Evolutionary conservation across 2,329 filamentous ascomycete genomes (phyloP).

Genomic region (Tolypocladium paradoxum): DNA sequence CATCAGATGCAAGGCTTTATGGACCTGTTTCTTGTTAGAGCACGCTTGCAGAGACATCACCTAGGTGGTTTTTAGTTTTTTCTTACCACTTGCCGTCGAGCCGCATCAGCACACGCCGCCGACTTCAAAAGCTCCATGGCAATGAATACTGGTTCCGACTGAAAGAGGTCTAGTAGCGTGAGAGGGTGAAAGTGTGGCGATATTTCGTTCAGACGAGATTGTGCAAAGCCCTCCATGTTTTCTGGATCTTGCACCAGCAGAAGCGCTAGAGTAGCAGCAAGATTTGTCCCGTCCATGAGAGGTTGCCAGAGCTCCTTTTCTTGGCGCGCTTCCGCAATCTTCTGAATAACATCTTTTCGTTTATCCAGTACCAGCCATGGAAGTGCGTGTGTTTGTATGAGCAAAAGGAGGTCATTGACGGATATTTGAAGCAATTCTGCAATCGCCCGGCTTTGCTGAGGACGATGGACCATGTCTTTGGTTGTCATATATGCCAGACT

Average conservation of each 20-base stretch:
- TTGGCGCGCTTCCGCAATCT: conserved; percentile 68
- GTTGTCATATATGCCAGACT: conserved; percentile 73
- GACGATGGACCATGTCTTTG: conserved; percentile 67
- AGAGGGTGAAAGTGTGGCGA: conserved; percentile 59
- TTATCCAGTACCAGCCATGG: conserved; percentile 77
- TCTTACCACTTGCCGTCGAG: conserved; percentile 46
- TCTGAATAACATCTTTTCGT: conserved; percentile 66
- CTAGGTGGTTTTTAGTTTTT: not conserved
- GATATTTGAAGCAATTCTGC: conserved; percentile 72
- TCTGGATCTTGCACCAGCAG: conserved; percentile 46
- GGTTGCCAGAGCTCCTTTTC: conserved; percentile 50
- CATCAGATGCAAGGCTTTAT: conserved; percentile 36
- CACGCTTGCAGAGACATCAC: not conserved
- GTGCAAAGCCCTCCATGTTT: conserved; percentile 53
- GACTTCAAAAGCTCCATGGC: conserved; percentile 75
- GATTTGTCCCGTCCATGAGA: conserved; percentile 44
- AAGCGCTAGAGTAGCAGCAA: conserved; percentile 47
- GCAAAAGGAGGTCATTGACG: conserved; percentile 60
- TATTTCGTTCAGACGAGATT: conserved; percentile 56
- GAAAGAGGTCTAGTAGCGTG: conserved; percentile 58
- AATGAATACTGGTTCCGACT: conserved; percentile 63
- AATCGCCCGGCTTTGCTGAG: conserved; percentile 71
- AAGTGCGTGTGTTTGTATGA: conserved; percentile 71
- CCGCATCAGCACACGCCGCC: conserved; percentile 56
- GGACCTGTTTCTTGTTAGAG: conserved; percentile 29